Evolutionary conservation across 2,329 filamentous ascomycete species (phyloP).

Genomic region (Arachnomyces sp.): DNA sequence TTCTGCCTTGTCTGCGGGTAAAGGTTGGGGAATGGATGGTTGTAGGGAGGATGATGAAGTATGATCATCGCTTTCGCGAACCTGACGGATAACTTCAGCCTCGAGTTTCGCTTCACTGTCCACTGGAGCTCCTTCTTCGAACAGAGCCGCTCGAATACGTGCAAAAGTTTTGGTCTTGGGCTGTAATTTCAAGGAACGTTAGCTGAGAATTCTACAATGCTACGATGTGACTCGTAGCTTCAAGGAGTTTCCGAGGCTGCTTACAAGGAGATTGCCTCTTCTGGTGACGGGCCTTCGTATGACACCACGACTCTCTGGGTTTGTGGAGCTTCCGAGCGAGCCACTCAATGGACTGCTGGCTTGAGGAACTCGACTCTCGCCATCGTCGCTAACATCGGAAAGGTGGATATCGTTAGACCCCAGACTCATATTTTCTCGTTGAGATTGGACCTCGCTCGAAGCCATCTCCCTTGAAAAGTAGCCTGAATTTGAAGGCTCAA

Average conservation of each 20-base stretch:
- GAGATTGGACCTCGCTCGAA: constrained; percentile 45
- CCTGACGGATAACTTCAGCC: constrained; percentile 90
- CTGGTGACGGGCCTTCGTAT: constrained; percentile 77
- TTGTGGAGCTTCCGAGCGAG: constrained; percentile 19
- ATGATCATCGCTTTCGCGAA: constrained; percentile 74
- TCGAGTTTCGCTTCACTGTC: constrained; percentile 86
- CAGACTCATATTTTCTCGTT: constrained; percentile 83
- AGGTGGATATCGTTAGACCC: constrained; percentile 85
- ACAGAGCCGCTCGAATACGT: constrained; percentile 78
- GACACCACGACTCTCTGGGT: constrained; percentile 57
- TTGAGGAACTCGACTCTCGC: constrained; percentile 45
- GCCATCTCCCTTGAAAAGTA: constrained; percentile 49
- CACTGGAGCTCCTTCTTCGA: constrained; percentile 79
- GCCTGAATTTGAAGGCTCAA: constrained; percentile 45
- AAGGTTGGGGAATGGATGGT: constrained; percentile 23
- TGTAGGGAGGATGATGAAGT: constrained; percentile 42
- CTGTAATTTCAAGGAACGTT: constrained; percentile 41
- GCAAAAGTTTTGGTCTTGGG: constrained; percentile 96
- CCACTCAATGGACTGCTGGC: constrained; percentile 24
- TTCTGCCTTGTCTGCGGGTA: constrained; percentile 8
- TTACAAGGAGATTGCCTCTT: constrained; percentile 78
- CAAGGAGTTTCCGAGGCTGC: constrained; percentile 18
- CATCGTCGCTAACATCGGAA: constrained; percentile 68
- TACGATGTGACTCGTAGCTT: constrained; percentile 12
- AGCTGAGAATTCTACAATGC: constrained; percentile 10